Evolutionary conservation across 2,329 filamentous ascomycete species (phyloP).

Genomic region (Botrytis tulipae): DNA sequence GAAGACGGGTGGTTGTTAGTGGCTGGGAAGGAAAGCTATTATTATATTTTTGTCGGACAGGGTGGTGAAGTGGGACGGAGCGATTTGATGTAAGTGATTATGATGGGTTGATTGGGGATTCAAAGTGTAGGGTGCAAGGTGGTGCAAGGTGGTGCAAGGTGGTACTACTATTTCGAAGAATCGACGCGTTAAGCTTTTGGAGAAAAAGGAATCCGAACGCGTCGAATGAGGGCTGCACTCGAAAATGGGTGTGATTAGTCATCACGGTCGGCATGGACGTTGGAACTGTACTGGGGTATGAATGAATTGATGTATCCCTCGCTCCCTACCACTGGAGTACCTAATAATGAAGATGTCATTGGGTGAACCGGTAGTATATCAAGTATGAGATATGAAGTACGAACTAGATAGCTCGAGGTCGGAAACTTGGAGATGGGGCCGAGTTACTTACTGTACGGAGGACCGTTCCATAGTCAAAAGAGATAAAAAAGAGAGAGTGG

Average conservation of each 20-base stretch:
- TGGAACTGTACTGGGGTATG: neutral
- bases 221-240: neutral
- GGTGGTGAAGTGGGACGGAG: slow-evolving; percentile 14
- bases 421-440: neutral
- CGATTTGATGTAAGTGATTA: neutral
- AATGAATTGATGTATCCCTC: neutral
- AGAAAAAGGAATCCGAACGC: neutral
- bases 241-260: slow-evolving; percentile 4
- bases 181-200: slow-evolving; percentile 10
- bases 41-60: slow-evolving; percentile 14
- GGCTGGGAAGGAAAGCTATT: slow-evolving; percentile 4
- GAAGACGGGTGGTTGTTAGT: slow-evolving; percentile 2
- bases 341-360: no score
- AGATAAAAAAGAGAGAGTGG: neutral
- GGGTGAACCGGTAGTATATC: no score
- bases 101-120: slow-evolving; percentile 8
- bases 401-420: neutral
- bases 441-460: neutral
- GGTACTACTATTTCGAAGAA: neutral
- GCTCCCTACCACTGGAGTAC: neutral
- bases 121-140: neutral
- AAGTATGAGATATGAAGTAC: neutral
- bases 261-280: neutral
- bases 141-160: neutral
- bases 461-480: neutral